These are phyloP conservation scores for Podospora pseudoanserina DNA, from an alignment of 495 filamentous ascomycete species.

Conservation along the genomic window DNA sequence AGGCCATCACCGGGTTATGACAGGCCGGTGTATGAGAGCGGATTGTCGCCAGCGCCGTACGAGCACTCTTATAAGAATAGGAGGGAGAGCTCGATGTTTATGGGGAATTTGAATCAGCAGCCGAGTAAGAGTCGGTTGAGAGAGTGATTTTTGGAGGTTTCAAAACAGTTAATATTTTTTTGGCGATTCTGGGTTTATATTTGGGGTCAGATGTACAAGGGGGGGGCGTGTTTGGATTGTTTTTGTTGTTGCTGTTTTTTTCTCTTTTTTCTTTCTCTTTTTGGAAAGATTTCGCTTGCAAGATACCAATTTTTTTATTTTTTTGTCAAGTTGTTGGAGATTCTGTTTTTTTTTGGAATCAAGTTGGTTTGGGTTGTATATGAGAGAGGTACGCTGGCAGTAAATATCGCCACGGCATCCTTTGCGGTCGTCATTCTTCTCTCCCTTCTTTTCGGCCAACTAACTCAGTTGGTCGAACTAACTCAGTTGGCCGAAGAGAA, in stretches of 20 bases:
- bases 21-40: conserved; percentile 41
- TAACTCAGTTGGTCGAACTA: too few relatives aligned
- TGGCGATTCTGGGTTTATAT: conserved; percentile 3
- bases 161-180: background rate
- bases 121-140: conserved; percentile 44
- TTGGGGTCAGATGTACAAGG: background rate
- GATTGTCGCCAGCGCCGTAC: conserved; percentile 37
- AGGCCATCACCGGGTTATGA: conserved; percentile 38
- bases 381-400: too few relatives aligned
- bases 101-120: conserved; percentile 45
- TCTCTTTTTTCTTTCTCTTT: background rate
- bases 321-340: background rate
- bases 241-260: background rate
- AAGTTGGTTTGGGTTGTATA: background rate
- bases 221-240: background rate
- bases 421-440: too few relatives aligned
- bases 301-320: background rate
- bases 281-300: background rate
- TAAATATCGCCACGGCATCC: too few relatives aligned
- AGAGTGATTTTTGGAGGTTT: conserved; percentile 20
- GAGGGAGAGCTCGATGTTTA: conserved; percentile 48
- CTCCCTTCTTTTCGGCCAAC: too few relatives aligned
- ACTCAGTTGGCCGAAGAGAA: too few relatives aligned
- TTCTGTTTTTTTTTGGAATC: background rate
- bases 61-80: conserved; percentile 42